Base-by-base conservation (phyloP, 169 alveolate genomes). In the Pseudocohnilembus persalinus region DNA sequence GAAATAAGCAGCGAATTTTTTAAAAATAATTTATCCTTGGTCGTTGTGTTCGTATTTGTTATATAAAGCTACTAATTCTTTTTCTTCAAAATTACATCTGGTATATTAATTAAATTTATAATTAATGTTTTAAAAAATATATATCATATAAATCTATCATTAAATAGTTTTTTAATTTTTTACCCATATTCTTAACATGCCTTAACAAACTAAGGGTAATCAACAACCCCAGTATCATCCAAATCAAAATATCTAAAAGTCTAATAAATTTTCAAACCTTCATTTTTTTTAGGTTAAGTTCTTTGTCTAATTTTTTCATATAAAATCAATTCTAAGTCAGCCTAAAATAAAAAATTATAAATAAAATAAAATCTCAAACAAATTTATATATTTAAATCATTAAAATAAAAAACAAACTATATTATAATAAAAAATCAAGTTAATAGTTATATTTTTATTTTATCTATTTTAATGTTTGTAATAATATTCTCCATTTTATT, bases 231-330 rank as follows among this genome's bases (percentile, higher is more conserved):
- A 30, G 64, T 83, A 29, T 89, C 90, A 30, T 84, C 83, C 28
- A 88, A 76, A 77, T 92, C 95, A 75, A 92, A 92, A 31, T 92
- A 90, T 84, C 80, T 89, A 87, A 92, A 92, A 77, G 89, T 83
- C 34, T 84, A 83, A 32, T 75, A 84, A 0, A 84, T 89, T 29
- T 92, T 89, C 83, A 87, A 88, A 20, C 95, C 95, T 77, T 92
- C 95, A 81, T 92, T 93, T 76, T 89, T 91, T 74, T 88, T 88
- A 6, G 94, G 88, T 32, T 82, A 88, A 15, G 95, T 92, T 76
- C 87, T 89, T 77, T 92, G 83, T 85, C 93, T 89, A 6, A 92
- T 91, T 77, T 92, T 92, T 78, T 89, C 93, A 80, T 79, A 92
- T 16, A 92, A 34, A 30, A 92, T 89, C 20, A 87, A 74, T 77